Evolutionary conservation across 2,329 filamentous ascomycete genomes (phyloP).

Genomic region (Microsporum ferrugineum): DNA sequence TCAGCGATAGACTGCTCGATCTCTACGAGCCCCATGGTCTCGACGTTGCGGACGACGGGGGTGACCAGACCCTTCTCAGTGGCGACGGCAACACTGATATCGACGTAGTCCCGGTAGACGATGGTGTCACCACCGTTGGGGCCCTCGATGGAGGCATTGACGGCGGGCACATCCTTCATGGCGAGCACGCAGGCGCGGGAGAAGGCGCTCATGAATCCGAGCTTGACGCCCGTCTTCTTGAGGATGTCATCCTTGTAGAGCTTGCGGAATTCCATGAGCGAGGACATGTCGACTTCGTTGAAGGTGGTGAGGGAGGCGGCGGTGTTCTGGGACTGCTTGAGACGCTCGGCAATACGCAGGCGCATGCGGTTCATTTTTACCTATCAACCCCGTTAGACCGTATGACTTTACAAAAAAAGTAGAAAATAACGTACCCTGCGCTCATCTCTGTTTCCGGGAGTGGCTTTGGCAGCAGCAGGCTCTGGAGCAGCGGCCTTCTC

Average conservation of each 20-base stretch:
- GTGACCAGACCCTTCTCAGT: slow-evolving; percentile 97
- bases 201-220: slow-evolving; percentile 99
- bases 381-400: slow-evolving; percentile 33
- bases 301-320: slow-evolving; percentile 95
- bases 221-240: slow-evolving; percentile 93
- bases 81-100: slow-evolving; percentile 92
- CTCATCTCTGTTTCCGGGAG: slow-evolving; percentile 69
- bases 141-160: slow-evolving; percentile 95
- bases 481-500: slow-evolving; percentile 19
- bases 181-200: slow-evolving; percentile 79
- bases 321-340: slow-evolving; percentile 99
- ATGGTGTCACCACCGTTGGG: slow-evolving; percentile 93
- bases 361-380: slow-evolving; percentile 99
- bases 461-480: slow-evolving; percentile 17
- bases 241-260: slow-evolving; percentile 92
- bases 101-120: slow-evolving; percentile 95
- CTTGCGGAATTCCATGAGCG: slow-evolving; percentile 92
- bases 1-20: slow-evolving; percentile 90
- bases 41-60: slow-evolving; percentile 87
- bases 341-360: slow-evolving; percentile 85
- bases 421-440: slow-evolving; percentile 54
- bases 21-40: slow-evolving; percentile 72
- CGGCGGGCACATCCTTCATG: slow-evolving; percentile 85
- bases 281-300: slow-evolving; percentile 99
- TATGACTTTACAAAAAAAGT: not conserved